Evolutionary conservation across 768 basidiomycete species (phyloP).

Genomic region (Melanogaster broomeanus): DNA sequence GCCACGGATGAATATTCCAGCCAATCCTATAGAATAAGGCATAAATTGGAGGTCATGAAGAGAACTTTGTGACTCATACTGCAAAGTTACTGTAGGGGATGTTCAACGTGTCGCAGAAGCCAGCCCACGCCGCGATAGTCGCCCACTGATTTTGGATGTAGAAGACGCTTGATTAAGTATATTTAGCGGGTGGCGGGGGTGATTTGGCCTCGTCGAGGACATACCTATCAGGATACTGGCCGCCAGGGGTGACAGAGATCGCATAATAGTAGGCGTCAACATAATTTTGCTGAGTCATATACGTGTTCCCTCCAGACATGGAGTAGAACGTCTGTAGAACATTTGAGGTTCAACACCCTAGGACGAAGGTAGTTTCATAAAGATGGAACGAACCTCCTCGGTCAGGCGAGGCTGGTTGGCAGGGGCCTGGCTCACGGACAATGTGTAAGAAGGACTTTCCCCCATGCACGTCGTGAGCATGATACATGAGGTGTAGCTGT

Average conservation of each 20-base stretch:
- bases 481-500: slow-evolving; percentile 18
- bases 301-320: slow-evolving; percentile 19
- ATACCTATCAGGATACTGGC: slow-evolving; percentile 19
- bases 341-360: neutral
- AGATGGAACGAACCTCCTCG: slow-evolving; percentile 7
- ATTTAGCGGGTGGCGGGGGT: too few species aligned
- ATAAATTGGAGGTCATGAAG: neutral
- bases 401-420: slow-evolving; percentile 16
- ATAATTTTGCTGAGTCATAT: slow-evolving; percentile 24
- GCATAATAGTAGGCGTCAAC: slow-evolving; percentile 22
- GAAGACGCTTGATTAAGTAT: slow-evolving; percentile 3
- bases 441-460: slow-evolving; percentile 6
- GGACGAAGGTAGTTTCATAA: neutral
- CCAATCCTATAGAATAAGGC: slow-evolving; percentile 18
- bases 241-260: slow-evolving; percentile 17
- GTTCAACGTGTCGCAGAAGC: slow-evolving; percentile 18
- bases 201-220: neutral
- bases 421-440: slow-evolving; percentile 9
- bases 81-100: slow-evolving; percentile 24
- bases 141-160: slow-evolving; percentile 12
- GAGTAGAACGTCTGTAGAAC: slow-evolving; percentile 14
- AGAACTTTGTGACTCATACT: neutral
- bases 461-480: slow-evolving; percentile 19
- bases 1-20: slow-evolving; percentile 20
- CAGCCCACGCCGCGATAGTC: slow-evolving; percentile 22